Percentiles rank a stretch among this genome's conserved stretches.
These are phyloP conservation scores for Ganoderma boninense DNA, from an alignment of 1,284 basidiomycete species.

Conservation along the genomic window DNA sequence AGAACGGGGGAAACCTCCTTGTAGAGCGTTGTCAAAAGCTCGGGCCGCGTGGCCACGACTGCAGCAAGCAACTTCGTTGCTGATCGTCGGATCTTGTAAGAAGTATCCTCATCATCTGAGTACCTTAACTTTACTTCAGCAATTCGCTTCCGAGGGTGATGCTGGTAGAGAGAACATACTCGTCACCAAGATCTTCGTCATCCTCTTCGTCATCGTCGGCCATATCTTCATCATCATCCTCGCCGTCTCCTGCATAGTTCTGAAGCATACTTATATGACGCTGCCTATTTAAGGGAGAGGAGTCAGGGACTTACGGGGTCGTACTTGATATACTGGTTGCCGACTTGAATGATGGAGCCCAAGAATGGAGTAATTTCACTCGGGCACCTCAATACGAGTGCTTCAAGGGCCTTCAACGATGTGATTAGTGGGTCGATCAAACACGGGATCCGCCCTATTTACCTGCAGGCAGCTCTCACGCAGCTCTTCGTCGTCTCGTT, in stretches of 20 bases:
- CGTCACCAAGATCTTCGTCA: conserved; percentile 82
- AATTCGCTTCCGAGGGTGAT: not conserved
- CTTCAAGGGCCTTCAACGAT: conserved; percentile 77
- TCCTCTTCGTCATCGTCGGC: conserved; percentile 83
- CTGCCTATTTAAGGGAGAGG: not conserved
- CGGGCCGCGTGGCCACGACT: conserved; percentile 88
- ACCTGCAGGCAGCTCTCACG: conserved; percentile 83
- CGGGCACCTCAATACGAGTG: conserved; percentile 84
- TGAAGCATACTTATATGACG: conserved; percentile 39
- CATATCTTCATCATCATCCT: conserved; percentile 87
- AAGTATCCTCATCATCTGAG: conserved; percentile 98
- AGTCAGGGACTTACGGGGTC: conserved; percentile 77
- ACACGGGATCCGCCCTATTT: conserved; percentile 7
- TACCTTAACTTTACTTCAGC: conserved; percentile 60
- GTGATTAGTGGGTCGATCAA: conserved; percentile 19
- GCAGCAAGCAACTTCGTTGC: conserved; percentile 91
- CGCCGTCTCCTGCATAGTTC: conserved; percentile 88
- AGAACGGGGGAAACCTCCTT: conserved; percentile 87
- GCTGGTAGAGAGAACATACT: conserved; percentile 50
- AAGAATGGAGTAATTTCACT: conserved; percentile 83
- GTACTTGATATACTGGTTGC: conserved; percentile 86
- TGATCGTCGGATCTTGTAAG: conserved; percentile 96
- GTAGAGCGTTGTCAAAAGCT: conserved; percentile 83
- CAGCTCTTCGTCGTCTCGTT: conserved; percentile 82
- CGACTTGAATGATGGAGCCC: conserved; percentile 71